Evolutionary conservation across 148 eudicot species (phyloP).

Genomic region (Vaccinium vitisidaea): DNA sequence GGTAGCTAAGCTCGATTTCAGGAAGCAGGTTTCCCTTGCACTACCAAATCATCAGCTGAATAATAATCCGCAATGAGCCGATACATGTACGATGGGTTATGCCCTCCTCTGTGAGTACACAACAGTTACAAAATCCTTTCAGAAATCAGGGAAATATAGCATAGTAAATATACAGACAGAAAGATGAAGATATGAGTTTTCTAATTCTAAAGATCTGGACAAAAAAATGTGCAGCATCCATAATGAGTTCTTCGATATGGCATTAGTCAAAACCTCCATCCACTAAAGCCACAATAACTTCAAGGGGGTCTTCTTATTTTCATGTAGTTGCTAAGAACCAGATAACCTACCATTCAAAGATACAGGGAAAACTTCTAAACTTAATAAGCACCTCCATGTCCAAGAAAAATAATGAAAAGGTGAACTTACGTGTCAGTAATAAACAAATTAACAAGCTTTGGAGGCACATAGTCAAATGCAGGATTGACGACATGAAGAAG

Average conservation of each 20-base stretch:
- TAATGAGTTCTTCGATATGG: neutral
- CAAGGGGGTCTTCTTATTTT: neutral
- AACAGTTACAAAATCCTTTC: neutral
- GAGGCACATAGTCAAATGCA: constrained; percentile 96
- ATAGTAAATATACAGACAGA: neutral
- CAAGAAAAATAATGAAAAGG: neutral
- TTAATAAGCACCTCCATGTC: neutral
- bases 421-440: constrained; percentile 93
- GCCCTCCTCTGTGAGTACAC: constrained; percentile 75
- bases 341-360: neutral
- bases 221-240: neutral
- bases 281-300: neutral
- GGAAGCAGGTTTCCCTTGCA: constrained; percentile 57
- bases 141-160: neutral
- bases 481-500: constrained; percentile 97
- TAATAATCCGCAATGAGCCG: constrained; percentile 91
- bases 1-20: constrained; percentile 32
- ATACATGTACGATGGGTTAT: constrained; percentile 94
- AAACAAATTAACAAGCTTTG: constrained; percentile 85
- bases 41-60: constrained; percentile 86
- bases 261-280: neutral
- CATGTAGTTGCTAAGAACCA: neutral
- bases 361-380: neutral
- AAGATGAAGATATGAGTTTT: neutral
- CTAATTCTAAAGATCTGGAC: neutral